Conservation (phyloP, 345 rosid species). For the Acer campestre region DNA sequence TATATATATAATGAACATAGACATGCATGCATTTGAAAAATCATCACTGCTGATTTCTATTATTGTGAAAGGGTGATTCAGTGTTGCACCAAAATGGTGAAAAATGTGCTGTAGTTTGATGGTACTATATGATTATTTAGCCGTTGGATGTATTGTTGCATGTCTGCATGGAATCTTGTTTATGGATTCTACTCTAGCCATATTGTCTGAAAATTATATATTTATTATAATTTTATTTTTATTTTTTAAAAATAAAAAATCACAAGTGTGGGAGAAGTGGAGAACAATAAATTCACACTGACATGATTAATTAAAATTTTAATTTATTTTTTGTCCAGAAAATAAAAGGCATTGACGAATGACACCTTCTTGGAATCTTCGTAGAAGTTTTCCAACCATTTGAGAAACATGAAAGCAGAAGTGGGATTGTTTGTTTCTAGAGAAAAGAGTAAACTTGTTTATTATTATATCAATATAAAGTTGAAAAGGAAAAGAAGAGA, state of each 20-base stretch:
- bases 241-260: not conserved
- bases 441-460: constrained; percentile 12
- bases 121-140: constrained; percentile 1
- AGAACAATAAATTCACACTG: constrained; percentile 15
- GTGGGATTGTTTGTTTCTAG: constrained; percentile 23
- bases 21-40: not conserved
- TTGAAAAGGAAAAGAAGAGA: not conserved
- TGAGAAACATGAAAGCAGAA: constrained; percentile 16
- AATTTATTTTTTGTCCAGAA: not conserved
- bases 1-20: not conserved
- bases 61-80: constrained; percentile 24
- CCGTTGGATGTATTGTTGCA: constrained; percentile 25
- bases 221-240: not conserved
- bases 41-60: constrained; percentile 21
- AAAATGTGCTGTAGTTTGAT: not conserved
- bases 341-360: constrained; percentile 5
- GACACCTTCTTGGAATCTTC: constrained; percentile 36
- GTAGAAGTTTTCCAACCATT: constrained; percentile 17
- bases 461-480: not conserved
- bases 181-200: constrained; percentile 13
- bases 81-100: constrained; percentile 7
- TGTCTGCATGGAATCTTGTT: constrained; percentile 12
- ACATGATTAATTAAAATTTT: constrained; percentile 16
- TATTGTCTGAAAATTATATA: not conserved
- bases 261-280: not conserved